A percentile compares a stretch with the other conserved stretches of the same genome.
Evolutionary conservation across 1,284 basidiomycete species (phyloP).

Genomic region (Sporisorium reilianum): DNA sequence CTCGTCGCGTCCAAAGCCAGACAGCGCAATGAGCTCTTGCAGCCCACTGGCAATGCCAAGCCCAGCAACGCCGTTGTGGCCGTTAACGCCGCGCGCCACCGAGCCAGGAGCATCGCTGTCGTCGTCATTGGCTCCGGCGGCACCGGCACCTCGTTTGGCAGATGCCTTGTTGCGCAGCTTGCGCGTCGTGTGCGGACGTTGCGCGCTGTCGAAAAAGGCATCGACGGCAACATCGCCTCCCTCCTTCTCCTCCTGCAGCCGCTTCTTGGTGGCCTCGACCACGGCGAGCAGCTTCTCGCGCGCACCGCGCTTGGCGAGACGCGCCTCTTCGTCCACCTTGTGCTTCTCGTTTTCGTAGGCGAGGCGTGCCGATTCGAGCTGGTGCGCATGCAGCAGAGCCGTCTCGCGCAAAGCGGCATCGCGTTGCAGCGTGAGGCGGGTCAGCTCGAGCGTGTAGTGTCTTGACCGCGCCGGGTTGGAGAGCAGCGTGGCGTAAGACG

Average conservation of each 20-base stretch:
- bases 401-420: slow-evolving; percentile 58
- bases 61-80: slow-evolving; percentile 8
- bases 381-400: slow-evolving; percentile 63
- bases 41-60: slow-evolving; percentile 44
- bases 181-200: slow-evolving; percentile 66
- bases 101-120: slow-evolving; percentile 37
- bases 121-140: slow-evolving; percentile 25
- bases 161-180: slow-evolving; percentile 66
- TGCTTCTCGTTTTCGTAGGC: slow-evolving; percentile 58
- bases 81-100: slow-evolving; percentile 24
- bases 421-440: slow-evolving; percentile 56
- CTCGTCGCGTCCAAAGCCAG: slow-evolving; percentile 51
- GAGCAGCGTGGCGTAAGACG: slow-evolving; percentile 61
- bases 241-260: slow-evolving; percentile 65
- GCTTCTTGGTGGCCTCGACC: slow-evolving; percentile 64
- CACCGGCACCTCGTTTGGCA: slow-evolving; percentile 20
- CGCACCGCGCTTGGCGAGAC: slow-evolving; percentile 60
- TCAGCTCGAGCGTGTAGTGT: slow-evolving; percentile 61
- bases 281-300: slow-evolving; percentile 65
- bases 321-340: slow-evolving; percentile 64
- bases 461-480: slow-evolving; percentile 58
- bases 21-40: slow-evolving; percentile 52
- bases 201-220: slow-evolving; percentile 57
- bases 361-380: slow-evolving; percentile 59
- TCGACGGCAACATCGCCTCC: slow-evolving; percentile 64